A percentile compares a stretch with the other conserved stretches of the same genome.
These are phyloP conservation scores for Phoma sp. DNA, from an alignment of 2,329 filamentous ascomycete species.

Conservation along the genomic window DNA sequence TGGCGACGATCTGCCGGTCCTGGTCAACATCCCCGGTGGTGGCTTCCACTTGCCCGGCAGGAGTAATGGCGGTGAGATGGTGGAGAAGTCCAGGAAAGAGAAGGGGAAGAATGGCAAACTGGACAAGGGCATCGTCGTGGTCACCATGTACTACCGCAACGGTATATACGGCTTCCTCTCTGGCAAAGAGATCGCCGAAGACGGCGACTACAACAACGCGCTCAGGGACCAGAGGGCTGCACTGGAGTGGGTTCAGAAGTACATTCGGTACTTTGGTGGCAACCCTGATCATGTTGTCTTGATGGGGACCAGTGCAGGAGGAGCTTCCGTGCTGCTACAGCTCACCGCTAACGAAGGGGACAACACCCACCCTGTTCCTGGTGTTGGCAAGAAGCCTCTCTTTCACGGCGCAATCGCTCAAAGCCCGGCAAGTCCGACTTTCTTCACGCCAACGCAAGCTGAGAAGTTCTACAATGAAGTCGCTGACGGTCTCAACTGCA, in stretches of 20 bases:
- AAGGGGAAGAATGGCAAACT: slow-evolving; percentile 34
- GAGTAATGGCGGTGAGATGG: slow-evolving; percentile 40
- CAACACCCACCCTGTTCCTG: slow-evolving; percentile 34
- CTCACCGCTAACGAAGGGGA: slow-evolving; percentile 41
- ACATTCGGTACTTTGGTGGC: slow-evolving; percentile 54
- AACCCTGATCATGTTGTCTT: slow-evolving; percentile 56
- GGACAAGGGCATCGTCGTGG: slow-evolving; percentile 42
- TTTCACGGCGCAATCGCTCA: slow-evolving; percentile 44
- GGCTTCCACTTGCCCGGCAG: slow-evolving; percentile 50
- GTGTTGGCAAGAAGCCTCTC: slow-evolving; percentile 34
- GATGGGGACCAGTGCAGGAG: slow-evolving; percentile 49
- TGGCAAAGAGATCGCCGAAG: slow-evolving; percentile 48
- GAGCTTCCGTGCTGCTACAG: slow-evolving; percentile 39
- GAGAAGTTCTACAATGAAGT: slow-evolving; percentile 43
- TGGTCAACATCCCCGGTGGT: slow-evolving; percentile 56
- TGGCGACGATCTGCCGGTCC: slow-evolving; percentile 45
- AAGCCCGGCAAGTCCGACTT: slow-evolving; percentile 41
- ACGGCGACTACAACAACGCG: slow-evolving; percentile 45
- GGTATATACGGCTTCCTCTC: slow-evolving; percentile 55
- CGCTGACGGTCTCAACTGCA: slow-evolving; percentile 40
- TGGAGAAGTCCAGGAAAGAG: slow-evolving; percentile 38
- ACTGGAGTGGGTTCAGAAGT: slow-evolving; percentile 51
- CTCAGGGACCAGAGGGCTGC: slow-evolving; percentile 50
- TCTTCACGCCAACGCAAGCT: slow-evolving; percentile 39
- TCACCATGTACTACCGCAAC: slow-evolving; percentile 46